Percentiles rank a stretch among this genome's conserved stretches.
Evolutionary conservation across 2,329 filamentous ascomycete species (phyloP).

Genomic region (Arthrobotrys pseudoclavata): DNA sequence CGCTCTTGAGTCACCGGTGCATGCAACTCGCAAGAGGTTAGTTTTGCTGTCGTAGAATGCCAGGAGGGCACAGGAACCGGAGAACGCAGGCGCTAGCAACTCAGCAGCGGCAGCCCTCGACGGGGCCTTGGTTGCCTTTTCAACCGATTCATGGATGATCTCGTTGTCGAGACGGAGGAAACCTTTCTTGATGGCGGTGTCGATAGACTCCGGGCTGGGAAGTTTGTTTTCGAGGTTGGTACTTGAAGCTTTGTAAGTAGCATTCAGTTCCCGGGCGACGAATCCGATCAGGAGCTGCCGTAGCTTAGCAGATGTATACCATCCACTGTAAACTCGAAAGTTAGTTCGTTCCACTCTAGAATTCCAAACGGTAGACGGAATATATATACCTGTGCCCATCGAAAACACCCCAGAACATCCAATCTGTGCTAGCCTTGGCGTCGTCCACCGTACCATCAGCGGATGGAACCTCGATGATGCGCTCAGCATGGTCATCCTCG

Average conservation of each 20-base stretch:
- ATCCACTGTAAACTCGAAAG: conserved; percentile 74
- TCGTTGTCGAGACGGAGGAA: conserved; percentile 92
- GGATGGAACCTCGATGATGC: conserved; percentile 90
- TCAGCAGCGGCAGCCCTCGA: conserved; percentile 93
- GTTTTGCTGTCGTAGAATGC: conserved; percentile 94
- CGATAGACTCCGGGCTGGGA: conserved; percentile 84
- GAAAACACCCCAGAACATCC: conserved; percentile 99
- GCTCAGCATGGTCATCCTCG: conserved; percentile 97
- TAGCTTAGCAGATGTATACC: conserved; percentile 97
- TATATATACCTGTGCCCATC: conserved; percentile 85
- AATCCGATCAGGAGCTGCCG: conserved; percentile 92
- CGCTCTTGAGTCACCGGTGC: conserved; percentile 95
- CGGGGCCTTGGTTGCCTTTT: conserved; percentile 88
- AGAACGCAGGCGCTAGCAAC: conserved; percentile 89
- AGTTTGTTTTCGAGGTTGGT: conserved; percentile 72
- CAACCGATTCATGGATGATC: conserved; percentile 91
- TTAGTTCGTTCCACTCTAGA: conserved; percentile 61
- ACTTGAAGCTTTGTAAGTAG: conserved; percentile 84
- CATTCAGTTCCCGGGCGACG: conserved; percentile 91
- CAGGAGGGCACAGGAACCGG: conserved; percentile 94
- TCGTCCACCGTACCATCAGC: conserved; percentile 72
- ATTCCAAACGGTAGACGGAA: conserved; percentile 63
- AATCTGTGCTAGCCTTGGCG: conserved; percentile 77
- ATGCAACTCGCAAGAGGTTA: conserved; percentile 91
- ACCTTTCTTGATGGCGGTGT: conserved; percentile 90